phyloP scores from a whole-genome alignment of 2,329 filamentous ascomycete genomes.

The Fusarium sp. region DNA sequence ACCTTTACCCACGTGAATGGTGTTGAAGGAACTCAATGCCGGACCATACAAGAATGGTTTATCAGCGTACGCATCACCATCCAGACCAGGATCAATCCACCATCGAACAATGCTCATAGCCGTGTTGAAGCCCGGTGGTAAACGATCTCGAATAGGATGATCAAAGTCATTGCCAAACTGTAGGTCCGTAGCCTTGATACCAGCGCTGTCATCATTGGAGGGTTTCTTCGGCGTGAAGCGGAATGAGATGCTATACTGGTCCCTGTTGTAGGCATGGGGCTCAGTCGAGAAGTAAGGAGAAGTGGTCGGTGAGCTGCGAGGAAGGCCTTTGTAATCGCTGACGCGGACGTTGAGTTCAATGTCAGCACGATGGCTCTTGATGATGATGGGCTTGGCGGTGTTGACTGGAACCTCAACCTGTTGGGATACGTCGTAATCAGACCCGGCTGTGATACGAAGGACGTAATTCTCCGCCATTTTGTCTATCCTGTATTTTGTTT shows the following conservation, averaged over 20 bases:
- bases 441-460: constrained; percentile 83
- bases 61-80: constrained; percentile 90
- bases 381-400: constrained; percentile 66
- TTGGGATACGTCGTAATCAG: constrained; percentile 76
- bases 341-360: constrained; percentile 81
- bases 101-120: constrained; percentile 88
- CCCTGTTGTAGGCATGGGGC: constrained; percentile 71
- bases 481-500: background rate
- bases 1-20: constrained; percentile 72
- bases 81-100: constrained; percentile 90
- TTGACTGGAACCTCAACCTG: constrained; percentile 84
- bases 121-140: constrained; percentile 87
- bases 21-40: constrained; percentile 82
- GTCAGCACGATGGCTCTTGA: constrained; percentile 73
- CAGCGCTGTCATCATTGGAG: constrained; percentile 39
- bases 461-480: constrained; percentile 78
- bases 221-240: constrained; percentile 76
- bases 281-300: constrained; percentile 81
- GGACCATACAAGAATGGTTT: constrained; percentile 87
- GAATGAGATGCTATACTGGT: constrained; percentile 88
- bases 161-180: constrained; percentile 98
- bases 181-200: constrained; percentile 76
- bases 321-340: constrained; percentile 75
- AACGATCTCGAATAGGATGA: constrained; percentile 83
- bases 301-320: constrained; percentile 72